These are phyloP conservation scores for Tulasnella sp. DNA, from an alignment of 768 basidiomycete species.

Conservation along the genomic window DNA sequence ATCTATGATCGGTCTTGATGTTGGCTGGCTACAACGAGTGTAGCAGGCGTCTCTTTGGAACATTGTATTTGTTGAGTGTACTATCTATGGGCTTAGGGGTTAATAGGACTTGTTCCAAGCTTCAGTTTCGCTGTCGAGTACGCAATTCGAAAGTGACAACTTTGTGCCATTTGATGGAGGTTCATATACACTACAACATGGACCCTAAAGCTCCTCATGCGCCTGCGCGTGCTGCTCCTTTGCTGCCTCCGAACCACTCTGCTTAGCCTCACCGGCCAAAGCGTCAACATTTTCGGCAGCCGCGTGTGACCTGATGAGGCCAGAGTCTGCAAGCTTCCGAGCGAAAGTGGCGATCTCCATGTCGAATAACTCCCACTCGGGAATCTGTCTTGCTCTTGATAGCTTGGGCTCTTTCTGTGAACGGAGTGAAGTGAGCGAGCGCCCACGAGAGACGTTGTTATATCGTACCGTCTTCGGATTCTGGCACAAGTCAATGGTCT, in stretches of 20 bases:
- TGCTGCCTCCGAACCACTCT: slow-evolving; percentile 17
- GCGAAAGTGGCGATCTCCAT: slow-evolving; percentile 78
- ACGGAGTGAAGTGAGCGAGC: background rate
- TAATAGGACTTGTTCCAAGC: background rate
- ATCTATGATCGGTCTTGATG: slow-evolving; percentile 68
- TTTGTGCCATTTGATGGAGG: background rate
- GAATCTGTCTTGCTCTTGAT: slow-evolving; percentile 82
- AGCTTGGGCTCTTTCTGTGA: slow-evolving; percentile 93
- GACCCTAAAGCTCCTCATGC: background rate
- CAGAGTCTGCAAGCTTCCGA: slow-evolving; percentile 53
- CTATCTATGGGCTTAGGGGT: too few relatives aligned
- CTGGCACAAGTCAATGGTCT: slow-evolving; percentile 93
- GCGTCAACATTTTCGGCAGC: slow-evolving; percentile 50
- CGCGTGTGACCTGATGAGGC: slow-evolving; percentile 54
- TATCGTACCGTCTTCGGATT: slow-evolving; percentile 77
- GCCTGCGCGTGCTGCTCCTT: background rate
- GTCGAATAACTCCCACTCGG: slow-evolving; percentile 97
- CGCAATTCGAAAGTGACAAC: background rate
- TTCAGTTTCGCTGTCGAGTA: too few relatives aligned
- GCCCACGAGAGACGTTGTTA: slow-evolving; percentile 9
- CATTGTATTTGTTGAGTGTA: too few relatives aligned
- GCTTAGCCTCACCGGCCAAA: slow-evolving; percentile 36
- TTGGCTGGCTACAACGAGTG: slow-evolving; percentile 55
- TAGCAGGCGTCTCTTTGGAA: background rate
- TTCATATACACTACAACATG: background rate